Percentiles rank a stretch among this genome's conserved stretches.
Conservation (phyloP, 164 flowering plant genomes). For the Houttuynia cordata region DNA sequence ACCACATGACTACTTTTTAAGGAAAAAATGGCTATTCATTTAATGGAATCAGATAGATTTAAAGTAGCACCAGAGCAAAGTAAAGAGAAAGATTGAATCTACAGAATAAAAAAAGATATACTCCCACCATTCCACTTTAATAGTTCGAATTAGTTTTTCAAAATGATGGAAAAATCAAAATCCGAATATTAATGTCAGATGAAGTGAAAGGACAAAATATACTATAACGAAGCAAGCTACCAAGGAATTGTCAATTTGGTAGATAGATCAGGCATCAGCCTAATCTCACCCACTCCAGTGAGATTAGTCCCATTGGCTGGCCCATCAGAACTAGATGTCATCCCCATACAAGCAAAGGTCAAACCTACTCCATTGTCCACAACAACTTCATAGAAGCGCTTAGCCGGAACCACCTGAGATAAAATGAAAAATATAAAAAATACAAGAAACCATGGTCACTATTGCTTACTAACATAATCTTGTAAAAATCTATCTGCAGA, state of each 20-base stretch:
- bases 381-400: conserved; percentile 53
- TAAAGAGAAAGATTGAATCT: neutral
- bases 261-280: conserved; percentile 78
- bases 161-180: too few relatives aligned
- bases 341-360: conserved; percentile 73
- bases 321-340: conserved; percentile 63
- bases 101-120: neutral
- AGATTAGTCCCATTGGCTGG: conserved; percentile 73
- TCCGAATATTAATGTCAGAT: too few relatives aligned
- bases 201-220: neutral
- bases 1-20: too few relatives aligned
- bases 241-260: conserved; percentile 73
- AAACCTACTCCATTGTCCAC: conserved; percentile 71
- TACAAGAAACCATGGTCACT: neutral
- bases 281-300: conserved; percentile 78
- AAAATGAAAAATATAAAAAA: conserved; percentile 9
- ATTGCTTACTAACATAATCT: neutral
- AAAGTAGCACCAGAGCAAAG: too few relatives aligned
- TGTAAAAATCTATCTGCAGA: too few relatives aligned
- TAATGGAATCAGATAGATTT: too few relatives aligned
- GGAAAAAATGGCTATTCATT: too few relatives aligned
- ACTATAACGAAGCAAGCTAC: conserved; percentile 23
- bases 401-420: conserved; percentile 56
- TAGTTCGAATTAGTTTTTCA: too few relatives aligned
- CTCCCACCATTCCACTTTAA: too few relatives aligned